These are phyloP conservation scores for Paracorniculantispora psalliotae DNA, from an alignment of 2,329 filamentous ascomycete species.

Conservation along the genomic window DNA sequence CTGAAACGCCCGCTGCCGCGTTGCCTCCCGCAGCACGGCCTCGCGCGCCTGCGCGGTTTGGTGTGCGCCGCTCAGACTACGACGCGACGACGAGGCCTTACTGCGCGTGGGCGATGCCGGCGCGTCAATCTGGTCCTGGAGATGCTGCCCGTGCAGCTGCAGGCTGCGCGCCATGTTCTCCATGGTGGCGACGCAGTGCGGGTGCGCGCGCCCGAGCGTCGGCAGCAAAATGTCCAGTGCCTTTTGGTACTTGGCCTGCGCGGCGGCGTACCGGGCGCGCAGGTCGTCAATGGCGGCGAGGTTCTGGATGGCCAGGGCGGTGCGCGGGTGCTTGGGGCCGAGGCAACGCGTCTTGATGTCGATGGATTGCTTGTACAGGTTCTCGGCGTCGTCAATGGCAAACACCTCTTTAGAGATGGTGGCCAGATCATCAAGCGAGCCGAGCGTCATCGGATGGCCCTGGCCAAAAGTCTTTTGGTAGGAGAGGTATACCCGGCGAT, in stretches of 20 bases:
- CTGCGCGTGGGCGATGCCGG: neutral
- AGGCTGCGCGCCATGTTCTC: constrained; percentile 22
- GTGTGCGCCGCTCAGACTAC: neutral
- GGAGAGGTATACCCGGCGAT: constrained; percentile 22
- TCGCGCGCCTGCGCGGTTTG: neutral
- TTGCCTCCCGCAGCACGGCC: constrained; percentile 14
- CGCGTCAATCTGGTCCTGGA: constrained; percentile 10
- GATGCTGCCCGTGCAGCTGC: constrained; percentile 15
- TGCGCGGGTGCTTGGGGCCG: constrained; percentile 21
- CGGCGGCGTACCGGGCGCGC: constrained; percentile 19
- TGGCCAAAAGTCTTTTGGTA: constrained; percentile 23
- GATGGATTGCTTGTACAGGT: constrained; percentile 22
- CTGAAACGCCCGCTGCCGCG: constrained; percentile 16
- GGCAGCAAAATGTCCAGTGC: constrained; percentile 20
- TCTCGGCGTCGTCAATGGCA: constrained; percentile 25
- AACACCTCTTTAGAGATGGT: constrained; percentile 20
- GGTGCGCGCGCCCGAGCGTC: constrained; percentile 21
- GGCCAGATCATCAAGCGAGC: constrained; percentile 25
- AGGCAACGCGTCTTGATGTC: constrained; percentile 21
- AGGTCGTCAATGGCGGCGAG: constrained; percentile 24
- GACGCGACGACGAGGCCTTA: neutral
- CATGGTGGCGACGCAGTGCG: constrained; percentile 20
- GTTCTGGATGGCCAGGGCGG: constrained; percentile 21
- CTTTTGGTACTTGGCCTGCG: constrained; percentile 19
- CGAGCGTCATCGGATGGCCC: constrained; percentile 23